Evolutionary conservation across 805 yeast species (phyloP), one percentile per base, ranked within the genome.

Genomic region (Yarrowia osloensis): DNA sequence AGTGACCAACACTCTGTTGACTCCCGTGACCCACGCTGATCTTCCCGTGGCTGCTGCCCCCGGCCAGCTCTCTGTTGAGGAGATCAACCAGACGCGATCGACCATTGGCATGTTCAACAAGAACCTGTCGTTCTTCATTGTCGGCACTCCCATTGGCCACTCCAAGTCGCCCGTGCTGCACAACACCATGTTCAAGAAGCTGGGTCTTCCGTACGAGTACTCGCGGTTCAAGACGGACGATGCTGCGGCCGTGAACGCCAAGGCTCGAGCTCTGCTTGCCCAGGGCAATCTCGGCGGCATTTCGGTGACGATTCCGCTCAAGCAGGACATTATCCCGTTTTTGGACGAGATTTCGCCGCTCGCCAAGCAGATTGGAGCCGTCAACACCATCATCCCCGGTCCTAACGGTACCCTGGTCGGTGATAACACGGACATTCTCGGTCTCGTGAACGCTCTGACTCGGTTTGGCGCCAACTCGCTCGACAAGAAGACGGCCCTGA

Each of bases 351-450:
- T 94, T 47, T 84, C 91, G 8, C 88, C 85, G n/a, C 85, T 96
- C 19, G 98, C 96, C 17, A 76, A 82, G 70, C 71, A 77, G n/a
- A 91, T 95, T 72, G 98, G 98, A 47, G 98, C 99, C 22, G 92
- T 95, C 66, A 95, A 95, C 79, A 95, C 99, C 0, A 84, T 95
- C 61, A 81, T 83, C 42, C 70, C 80, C 33, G 86, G 82, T 7
- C 78, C 81, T 65, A 80, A 79, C 29, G 65, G 54, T n/a, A 76
- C 77, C 59, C 84, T 88, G 67, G 77, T 77, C 62, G 99, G 98
- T 70, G 94, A 90, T 72, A 95, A 95, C 79, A 95, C 99, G 49
- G 99, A 95, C 76, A 95, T 97, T 97, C 79, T 86, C 57, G 99
- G 99, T 12, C 90, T 95, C 71, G 81, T 80, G 54, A 84, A 88